Base-by-base conservation (phyloP, 345 rosid genomes). In the Citrus inodora region DNA sequence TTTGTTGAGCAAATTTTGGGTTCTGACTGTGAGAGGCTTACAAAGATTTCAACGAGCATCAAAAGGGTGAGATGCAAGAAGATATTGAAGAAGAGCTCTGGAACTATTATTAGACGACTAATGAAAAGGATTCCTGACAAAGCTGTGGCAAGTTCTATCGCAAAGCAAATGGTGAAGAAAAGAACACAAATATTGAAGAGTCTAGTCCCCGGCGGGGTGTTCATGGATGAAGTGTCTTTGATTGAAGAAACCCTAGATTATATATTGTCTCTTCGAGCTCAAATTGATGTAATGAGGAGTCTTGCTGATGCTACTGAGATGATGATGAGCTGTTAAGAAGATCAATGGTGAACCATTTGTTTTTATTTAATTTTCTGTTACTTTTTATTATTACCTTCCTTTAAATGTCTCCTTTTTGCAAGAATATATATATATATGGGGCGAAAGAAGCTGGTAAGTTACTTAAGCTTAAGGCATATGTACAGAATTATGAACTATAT, bases 221-320 rank as follows among this genome's bases (percentile, higher is more conserved):
- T 84, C 38, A 87, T 92, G 82, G 89, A 91, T 76, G 87, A 86
- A 32, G 72, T 81, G 22, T 84, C 86, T 68, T 84, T 94, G 85
- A 85, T 94, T 74, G 83, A 82, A 86, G 98, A 94, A 87, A 89
- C 97, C 88, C 90, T 94, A 83, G 98, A 93, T 74, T 94, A 94
- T 81, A 87, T 93, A 21, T 58, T 88, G 25, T 88, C 89, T 69
- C 94, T 94, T 73, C 91, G 77, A 79, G 92, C 91, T 70, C 97
- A 93, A 79, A 94, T 94, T 66, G 96, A 88, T 83, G 93, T 87
- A 62, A 94, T 94, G 97, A 82, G 88, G 71, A 78, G 80, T 53
- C 78, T 91, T 32, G 92, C 88, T 61, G 70, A 67, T 38, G 82
- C 82, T 16, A 63, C 76, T 62, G 83, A 82, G 82, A 72, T 28